phyloP scores from a whole-genome alignment of 2,329 filamentous ascomycete genomes.

The Byssothecium circinans region DNA sequence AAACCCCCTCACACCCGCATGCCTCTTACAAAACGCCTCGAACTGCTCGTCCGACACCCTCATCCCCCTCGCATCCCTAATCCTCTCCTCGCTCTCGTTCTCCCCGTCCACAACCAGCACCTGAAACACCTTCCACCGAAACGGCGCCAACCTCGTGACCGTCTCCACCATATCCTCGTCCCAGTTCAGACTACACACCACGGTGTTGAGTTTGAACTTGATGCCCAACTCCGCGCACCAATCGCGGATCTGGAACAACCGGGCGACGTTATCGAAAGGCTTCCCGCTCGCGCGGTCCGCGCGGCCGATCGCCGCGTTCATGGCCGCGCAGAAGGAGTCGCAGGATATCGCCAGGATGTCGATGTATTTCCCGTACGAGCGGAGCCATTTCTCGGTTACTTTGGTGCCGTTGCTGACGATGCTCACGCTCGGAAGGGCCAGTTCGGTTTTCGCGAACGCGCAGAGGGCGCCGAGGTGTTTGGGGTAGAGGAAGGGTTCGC shows the following conservation, averaged over 20 bases:
- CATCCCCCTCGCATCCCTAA: constrained; percentile 46
- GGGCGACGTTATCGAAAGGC: constrained; percentile 50
- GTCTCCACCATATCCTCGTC: constrained; percentile 45
- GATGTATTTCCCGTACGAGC: constrained; percentile 47
- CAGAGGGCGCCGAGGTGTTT: constrained; percentile 48
- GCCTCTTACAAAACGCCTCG: constrained; percentile 48
- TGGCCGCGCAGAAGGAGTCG: constrained; percentile 56
- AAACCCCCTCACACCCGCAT: constrained; percentile 43
- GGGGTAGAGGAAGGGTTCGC: constrained; percentile 58
- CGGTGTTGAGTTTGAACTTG: constrained; percentile 62
- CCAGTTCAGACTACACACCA: constrained; percentile 54
- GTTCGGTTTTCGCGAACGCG: constrained; percentile 52
- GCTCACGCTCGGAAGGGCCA: constrained; percentile 54
- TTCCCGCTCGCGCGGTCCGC: constrained; percentile 9
- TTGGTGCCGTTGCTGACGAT: constrained; percentile 59
- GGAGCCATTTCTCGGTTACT: constrained; percentile 50
- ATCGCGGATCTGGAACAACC: constrained; percentile 48
- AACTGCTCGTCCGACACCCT: constrained; percentile 54
- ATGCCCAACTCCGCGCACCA: constrained; percentile 54
- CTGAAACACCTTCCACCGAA: constrained; percentile 61
- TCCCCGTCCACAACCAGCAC: constrained; percentile 55
- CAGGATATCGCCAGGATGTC: constrained; percentile 60
- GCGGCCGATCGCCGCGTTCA: constrained; percentile 56
- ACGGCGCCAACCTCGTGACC: constrained; percentile 49
- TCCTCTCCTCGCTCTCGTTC: constrained; percentile 48